These are phyloP conservation scores for Luffa aegyptiaca DNA, from an alignment of 306 rosid genomes.

Conservation along the genomic window DNA sequence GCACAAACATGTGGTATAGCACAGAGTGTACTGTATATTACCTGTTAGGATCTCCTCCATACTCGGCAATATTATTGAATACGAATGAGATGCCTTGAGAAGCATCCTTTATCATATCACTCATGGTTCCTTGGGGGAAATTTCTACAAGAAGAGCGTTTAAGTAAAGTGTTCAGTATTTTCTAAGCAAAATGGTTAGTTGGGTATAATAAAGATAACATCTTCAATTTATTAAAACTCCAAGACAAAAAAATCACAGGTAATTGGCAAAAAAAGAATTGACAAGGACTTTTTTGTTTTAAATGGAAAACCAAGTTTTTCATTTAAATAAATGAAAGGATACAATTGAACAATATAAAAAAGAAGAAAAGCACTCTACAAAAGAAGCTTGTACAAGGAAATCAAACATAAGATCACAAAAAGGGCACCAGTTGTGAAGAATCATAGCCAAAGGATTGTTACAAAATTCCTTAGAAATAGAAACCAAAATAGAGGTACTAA, in stretches of 20 bases:
- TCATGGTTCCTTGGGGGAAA: constrained; percentile 90
- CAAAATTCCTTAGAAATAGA: neutral
- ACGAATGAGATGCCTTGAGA: constrained; percentile 87
- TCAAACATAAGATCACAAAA: neutral
- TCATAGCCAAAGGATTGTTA: neutral
- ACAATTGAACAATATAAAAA: neutral
- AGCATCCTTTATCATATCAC: constrained; percentile 77
- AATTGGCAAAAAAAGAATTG: neutral
- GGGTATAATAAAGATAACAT: neutral
- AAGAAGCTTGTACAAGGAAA: neutral
- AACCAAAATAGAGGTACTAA: neutral
- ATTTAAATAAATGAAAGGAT: neutral
- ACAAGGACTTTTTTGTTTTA: neutral
- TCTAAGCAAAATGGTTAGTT: neutral
- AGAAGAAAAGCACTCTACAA: neutral
- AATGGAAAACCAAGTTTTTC: neutral
- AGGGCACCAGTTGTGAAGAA: neutral
- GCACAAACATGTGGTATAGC: neutral
- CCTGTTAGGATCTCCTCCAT: constrained; percentile 91
- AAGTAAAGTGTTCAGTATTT: neutral
- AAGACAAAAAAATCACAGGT: neutral
- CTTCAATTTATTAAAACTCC: neutral
- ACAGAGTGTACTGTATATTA: constrained; percentile 4
- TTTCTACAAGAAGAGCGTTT: constrained; percentile 35
- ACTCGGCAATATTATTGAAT: constrained; percentile 79